A percentile compares a stretch with the other conserved stretches of the same genome.
Evolutionary conservation across 331 rosid species (phyloP).

Genomic region (Acacia concinna): DNA sequence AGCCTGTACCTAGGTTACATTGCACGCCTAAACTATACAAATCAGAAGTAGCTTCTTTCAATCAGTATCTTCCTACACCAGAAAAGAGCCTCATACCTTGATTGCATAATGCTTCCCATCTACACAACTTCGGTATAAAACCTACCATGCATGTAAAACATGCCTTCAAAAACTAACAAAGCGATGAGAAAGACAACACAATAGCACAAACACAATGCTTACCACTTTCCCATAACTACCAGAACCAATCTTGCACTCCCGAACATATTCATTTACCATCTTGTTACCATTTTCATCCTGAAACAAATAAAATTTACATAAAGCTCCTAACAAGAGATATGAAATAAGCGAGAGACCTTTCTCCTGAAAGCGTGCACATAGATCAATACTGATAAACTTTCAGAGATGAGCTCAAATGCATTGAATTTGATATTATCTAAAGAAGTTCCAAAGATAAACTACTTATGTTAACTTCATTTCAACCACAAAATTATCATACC

Average conservation of each 20-base stretch:
- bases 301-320: constrained; percentile 19
- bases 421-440: not conserved
- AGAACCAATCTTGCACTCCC: constrained; percentile 86
- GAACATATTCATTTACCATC: constrained; percentile 89
- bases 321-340: constrained; percentile 7
- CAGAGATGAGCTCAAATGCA: constrained; percentile 4
- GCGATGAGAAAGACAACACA: constrained; percentile 13
- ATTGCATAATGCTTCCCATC: constrained; percentile 92
- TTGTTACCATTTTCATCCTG: constrained; percentile 94
- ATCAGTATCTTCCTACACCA: not conserved
- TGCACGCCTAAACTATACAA: not conserved
- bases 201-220: constrained; percentile 32
- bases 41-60: not conserved
- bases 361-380: not conserved
- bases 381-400: constrained; percentile 8
- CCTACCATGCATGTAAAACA: constrained; percentile 52
- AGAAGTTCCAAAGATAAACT: constrained; percentile 1
- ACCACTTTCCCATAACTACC: constrained; percentile 99
- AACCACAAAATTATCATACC: not conserved
- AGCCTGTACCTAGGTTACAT: not conserved
- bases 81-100: constrained; percentile 52
- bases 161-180: constrained; percentile 19
- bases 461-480: not conserved
- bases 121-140: constrained; percentile 63
- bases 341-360: not conserved